Base-by-base conservation (phyloP, 805 yeast genomes). In the Lipomyces spencermartinsiae region DNA sequence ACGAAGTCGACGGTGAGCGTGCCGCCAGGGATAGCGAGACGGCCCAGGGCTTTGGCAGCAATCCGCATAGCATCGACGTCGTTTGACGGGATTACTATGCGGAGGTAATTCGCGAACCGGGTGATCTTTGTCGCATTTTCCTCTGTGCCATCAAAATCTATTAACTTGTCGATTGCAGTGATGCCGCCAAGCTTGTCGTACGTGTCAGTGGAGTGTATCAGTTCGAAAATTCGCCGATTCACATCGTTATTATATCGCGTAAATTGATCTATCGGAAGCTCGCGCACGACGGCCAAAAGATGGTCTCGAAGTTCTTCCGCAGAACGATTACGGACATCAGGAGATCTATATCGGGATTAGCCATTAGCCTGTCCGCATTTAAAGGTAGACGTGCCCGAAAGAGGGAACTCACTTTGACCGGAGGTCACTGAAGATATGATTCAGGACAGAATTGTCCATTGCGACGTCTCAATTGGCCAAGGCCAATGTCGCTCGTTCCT, bases 1-100 rank as follows among this genome's bases (percentile, higher is more conserved):
- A 95, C 97, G 77, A 94, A 90, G 61, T 93, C 97, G 0, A 96
- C 93, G 0, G 97, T 92, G 63, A 93, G 79, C 1, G 96, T 87
- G 0, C 97, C 95, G 34, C 97, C 97, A 0, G 97, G 94, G 5
- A 88, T 86, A 0, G 98, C 97, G 72, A 94, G 82, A 74, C 89
- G 90, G 12, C 98, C 99, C 71, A 95, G 82, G 0, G 97, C 92
- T 63, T 84, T 84, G 0, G 97, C 93, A 2, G 98, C 97, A 43
- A 88, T 85, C 68, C 87, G 86, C 93, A 94, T 92, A 43, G 93
- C 94, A 51, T 87, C 91, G 19, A 89, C 82, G 75, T 95, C 97
- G 71, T 86, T 89, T 0, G 95, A 89, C 2, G 95, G 90, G 25
- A 94, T 87, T 65, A 92, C 84, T 54, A 89, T 86, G 55, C 97